These are phyloP conservation scores for Arachnomyces sp. DNA, from an alignment of 2,329 filamentous ascomycete genomes.

Conservation along the genomic window DNA sequence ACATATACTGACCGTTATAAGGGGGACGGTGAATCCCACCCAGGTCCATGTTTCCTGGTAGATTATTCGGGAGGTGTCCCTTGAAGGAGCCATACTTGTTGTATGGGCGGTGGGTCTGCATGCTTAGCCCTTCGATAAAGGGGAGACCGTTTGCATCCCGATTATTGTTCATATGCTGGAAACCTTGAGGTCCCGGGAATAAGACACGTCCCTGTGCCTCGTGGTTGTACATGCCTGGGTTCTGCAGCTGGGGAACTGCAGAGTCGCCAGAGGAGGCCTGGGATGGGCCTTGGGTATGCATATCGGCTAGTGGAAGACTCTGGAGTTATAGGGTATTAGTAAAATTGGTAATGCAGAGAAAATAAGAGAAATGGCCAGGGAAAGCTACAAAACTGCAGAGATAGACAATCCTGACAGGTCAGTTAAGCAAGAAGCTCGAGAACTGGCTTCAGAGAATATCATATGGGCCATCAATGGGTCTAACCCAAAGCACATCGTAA, in stretches of 20 bases:
- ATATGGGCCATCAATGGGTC: no score
- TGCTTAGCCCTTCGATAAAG: constrained; percentile 19
- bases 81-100: constrained; percentile 23
- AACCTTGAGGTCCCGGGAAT: constrained; percentile 15
- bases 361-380: neutral
- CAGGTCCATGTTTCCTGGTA: constrained; percentile 22
- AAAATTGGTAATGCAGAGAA: neutral
- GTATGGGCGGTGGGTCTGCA: constrained; percentile 22
- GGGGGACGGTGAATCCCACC: constrained; percentile 20
- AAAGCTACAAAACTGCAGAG: constrained; percentile 1
- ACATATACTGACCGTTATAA: constrained; percentile 20
- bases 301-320: constrained; percentile 10
- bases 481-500: no score
- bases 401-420: constrained; percentile 3
- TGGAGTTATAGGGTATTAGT: constrained; percentile 1
- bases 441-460: no score
- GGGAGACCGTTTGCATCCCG: constrained; percentile 15
- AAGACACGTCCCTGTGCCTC: constrained; percentile 19
- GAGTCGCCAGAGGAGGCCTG: constrained; percentile 19
- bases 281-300: constrained; percentile 20
- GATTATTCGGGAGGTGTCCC: constrained; percentile 16
- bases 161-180: constrained; percentile 12
- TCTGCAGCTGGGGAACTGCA: constrained; percentile 15
- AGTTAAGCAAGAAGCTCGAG: neutral
- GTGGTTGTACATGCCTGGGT: constrained; percentile 18